Evolutionary conservation across 768 basidiomycete genomes (phyloP).

Genomic region (Kwoniella pini): DNA sequence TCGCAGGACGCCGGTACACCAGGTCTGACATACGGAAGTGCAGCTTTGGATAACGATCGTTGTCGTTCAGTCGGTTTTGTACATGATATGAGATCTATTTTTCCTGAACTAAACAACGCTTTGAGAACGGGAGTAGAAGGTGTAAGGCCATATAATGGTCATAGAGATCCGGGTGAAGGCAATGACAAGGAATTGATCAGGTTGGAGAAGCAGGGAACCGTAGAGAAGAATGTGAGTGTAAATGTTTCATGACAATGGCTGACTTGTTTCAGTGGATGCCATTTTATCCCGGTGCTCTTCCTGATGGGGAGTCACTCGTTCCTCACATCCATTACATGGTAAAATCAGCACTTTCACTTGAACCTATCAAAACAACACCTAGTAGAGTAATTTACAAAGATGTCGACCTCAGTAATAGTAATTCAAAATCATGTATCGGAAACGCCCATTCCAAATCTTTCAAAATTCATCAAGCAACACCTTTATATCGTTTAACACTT

Average conservation of each 20-base stretch:
- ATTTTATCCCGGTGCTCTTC: constrained; percentile 18
- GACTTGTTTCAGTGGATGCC: constrained; percentile 12
- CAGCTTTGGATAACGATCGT: constrained; percentile 2
- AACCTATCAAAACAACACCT: constrained; percentile 4
- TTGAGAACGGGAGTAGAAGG: constrained; percentile 10
- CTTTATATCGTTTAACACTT: constrained; percentile 19
- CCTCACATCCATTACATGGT: constrained; percentile 22
- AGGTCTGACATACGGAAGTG: constrained; percentile 7
- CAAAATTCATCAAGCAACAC: constrained; percentile 19
- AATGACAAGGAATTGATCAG: constrained; percentile 5
- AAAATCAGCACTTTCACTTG: constrained; percentile 10
- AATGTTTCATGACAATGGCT: neutral
- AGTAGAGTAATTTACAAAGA: constrained; percentile 2
- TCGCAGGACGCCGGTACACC: constrained; percentile 16
- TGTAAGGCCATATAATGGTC: constrained; percentile 5
- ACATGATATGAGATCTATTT: constrained; percentile 1
- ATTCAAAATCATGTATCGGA: constrained; percentile 4
- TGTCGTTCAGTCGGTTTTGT: constrained; percentile 14
- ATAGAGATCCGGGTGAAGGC: constrained; percentile 4
- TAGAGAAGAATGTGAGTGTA: constrained; percentile 18
- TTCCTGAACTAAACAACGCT: neutral
- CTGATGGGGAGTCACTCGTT: constrained; percentile 3
- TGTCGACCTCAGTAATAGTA: neutral
- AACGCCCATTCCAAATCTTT: constrained; percentile 1
- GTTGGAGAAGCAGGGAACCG: constrained; percentile 1